These are phyloP conservation scores for Starmerella kuoi DNA, from an alignment of 805 yeast species.

Conservation along the genomic window DNA sequence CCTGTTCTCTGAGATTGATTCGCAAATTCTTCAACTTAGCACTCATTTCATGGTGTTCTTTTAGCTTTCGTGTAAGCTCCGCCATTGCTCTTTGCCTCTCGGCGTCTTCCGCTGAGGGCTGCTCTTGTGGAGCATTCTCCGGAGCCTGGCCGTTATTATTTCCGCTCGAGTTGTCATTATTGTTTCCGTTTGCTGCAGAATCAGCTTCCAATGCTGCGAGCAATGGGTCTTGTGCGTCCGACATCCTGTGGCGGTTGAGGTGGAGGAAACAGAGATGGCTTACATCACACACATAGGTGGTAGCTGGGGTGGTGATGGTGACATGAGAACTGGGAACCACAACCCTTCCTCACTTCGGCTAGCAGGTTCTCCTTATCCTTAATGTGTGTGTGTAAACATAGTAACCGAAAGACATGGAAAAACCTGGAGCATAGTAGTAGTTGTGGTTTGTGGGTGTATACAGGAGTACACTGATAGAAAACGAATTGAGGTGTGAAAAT, in stretches of 20 bases:
- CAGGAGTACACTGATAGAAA: no score
- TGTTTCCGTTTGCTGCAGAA: background rate
- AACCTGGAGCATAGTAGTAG: no score
- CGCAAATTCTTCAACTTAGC: constrained; percentile 77
- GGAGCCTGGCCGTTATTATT: background rate
- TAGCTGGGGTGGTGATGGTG: no score
- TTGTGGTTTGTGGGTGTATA: no score
- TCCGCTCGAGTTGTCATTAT: background rate
- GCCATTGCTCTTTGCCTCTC: constrained; percentile 68
- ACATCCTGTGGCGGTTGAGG: constrained; percentile 10
- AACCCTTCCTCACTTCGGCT: no score
- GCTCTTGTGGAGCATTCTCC: background rate
- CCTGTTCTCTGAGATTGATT: constrained; percentile 68
- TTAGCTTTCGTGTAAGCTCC: constrained; percentile 69
- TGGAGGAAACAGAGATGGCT: constrained; percentile 11
- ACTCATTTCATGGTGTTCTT: constrained; percentile 92
- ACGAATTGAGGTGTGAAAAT: no score
- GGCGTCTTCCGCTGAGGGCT: constrained; percentile 37
- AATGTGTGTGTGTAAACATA: no score
- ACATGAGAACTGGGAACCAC: no score
- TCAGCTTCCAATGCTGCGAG: constrained; percentile 25
- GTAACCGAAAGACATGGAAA: no score
- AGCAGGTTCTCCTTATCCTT: no score
- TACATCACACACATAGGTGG: background rate
- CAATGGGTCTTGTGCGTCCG: constrained; percentile 24